Base-by-base conservation (phyloP, 2,329 filamentous ascomycete species). In the Niveomyces coronatus region DNA sequence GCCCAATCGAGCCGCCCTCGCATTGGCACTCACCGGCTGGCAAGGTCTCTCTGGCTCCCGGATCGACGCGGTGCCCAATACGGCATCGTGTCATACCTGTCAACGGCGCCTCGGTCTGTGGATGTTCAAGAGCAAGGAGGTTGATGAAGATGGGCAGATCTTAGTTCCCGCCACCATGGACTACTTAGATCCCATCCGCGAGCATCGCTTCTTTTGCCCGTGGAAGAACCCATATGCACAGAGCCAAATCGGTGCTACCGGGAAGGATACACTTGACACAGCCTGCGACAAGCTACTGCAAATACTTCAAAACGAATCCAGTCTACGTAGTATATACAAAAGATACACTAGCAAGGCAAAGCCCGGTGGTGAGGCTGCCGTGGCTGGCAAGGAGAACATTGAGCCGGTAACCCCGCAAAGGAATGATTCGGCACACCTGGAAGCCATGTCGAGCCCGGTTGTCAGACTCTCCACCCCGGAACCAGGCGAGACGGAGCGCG, bases 51-150 rank as follows among this genome's bases (percentile, higher is more conserved):
- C 61, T 6, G 70, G 74, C 47, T 46, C 62, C 10, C 61, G 68
- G 53, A 61, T 77, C 50, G 58, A 79, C 53, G 60, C 76, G 2
- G 74, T 82, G 16, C 76, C 80, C 28, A 82, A 85, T 43, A 74
- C 89, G 13, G 79, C 84, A 5, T 79, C 78, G 4, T 98, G 91
- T 57, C 73, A 81, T 42, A 84, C 85, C 15, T 98, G 91, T 55
- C 83, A 94, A 52, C 79, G 91, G 42, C 78, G 88, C 2, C 68
- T 96, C 0, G 91, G 91, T 0, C 68, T 98, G 3, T 98, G 91
- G 91, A 82, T 98, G 67, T 96, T 94, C 57, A 82, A 79, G 52
- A 80, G 79, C 56, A 87, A 80, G 57, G 74, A 76, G 49, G 71
- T 82, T 20, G 70, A 75, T 41, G 62, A 65, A 2, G 58, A 62